These are phyloP conservation scores for Trametes maxima DNA, from an alignment of 768 basidiomycete species.

Conservation along the genomic window DNA sequence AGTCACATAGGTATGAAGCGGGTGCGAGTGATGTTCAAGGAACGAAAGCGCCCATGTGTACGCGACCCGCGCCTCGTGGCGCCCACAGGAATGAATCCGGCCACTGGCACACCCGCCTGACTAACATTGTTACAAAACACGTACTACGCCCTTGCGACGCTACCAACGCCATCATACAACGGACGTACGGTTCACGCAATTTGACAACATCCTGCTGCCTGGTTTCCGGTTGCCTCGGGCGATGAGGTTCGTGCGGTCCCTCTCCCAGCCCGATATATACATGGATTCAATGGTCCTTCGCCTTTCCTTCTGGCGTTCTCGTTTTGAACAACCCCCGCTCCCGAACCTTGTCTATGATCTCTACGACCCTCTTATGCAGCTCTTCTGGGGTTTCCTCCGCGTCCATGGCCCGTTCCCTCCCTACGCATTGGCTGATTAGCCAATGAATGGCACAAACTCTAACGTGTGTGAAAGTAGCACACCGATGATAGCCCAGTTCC, in stretches of 20 bases:
- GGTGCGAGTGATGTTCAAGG: not conserved
- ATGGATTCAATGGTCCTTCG: conserved; percentile 38
- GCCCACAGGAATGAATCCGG: not conserved
- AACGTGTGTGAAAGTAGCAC: conserved; percentile 24
- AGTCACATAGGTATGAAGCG: conserved; percentile 15
- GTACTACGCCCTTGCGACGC: no score
- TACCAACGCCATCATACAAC: no score
- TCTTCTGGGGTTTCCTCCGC: conserved; percentile 34
- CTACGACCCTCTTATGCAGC: conserved; percentile 47
- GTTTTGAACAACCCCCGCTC: conserved; percentile 73
- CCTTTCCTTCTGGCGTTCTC: conserved; percentile 72
- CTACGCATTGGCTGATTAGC: conserved; percentile 1
- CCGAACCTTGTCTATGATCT: conserved; percentile 57
- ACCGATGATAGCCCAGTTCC: conserved; percentile 94
- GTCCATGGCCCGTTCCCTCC: conserved; percentile 38
- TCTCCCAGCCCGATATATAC: not conserved
- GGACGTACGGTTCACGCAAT: no score
- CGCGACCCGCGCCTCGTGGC: not conserved
- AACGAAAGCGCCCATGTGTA: conserved; percentile 5
- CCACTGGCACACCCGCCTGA: no score
- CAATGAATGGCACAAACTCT: not conserved
- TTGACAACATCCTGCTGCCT: no score
- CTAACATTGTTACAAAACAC: no score
- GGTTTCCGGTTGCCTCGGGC: no score
- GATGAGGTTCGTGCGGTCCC: no score